Evolutionary conservation across 2,329 filamentous ascomycete species (phyloP).

Genomic region (Parastagonospora nodorum): DNA sequence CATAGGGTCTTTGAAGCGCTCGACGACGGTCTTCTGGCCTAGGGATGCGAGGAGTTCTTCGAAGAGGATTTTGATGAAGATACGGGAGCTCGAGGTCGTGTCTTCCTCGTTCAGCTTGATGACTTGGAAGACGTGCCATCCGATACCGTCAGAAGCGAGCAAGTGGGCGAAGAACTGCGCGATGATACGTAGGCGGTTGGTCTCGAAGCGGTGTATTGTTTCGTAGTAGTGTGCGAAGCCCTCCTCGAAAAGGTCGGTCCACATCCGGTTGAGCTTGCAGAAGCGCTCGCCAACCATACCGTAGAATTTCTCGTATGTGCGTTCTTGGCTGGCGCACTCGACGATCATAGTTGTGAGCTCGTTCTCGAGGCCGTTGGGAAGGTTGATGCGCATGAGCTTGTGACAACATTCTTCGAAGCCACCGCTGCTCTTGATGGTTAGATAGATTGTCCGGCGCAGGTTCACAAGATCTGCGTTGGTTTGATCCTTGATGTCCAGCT

Average conservation of each 20-base stretch:
- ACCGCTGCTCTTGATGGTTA: conserved; percentile 96
- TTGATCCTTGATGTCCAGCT: conserved; percentile 96
- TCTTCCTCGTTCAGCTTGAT: conserved; percentile 96
- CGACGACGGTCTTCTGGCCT: conserved; percentile 78
- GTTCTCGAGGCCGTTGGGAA: conserved; percentile 83
- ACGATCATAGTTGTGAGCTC: conserved; percentile 97
- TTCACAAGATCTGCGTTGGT: conserved; percentile 96
- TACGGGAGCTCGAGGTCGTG: conserved; percentile 93
- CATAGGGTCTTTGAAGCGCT: conserved; percentile 74
- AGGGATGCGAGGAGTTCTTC: conserved; percentile 88
- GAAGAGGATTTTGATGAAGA: conserved; percentile 98
- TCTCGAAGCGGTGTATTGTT: conserved; percentile 96
- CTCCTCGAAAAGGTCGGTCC: conserved; percentile 90
- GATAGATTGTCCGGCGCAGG: conserved; percentile 89
- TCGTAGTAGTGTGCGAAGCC: conserved; percentile 93
- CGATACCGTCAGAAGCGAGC: conserved; percentile 83
- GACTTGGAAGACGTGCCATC: conserved; percentile 85
- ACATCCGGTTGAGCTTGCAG: conserved; percentile 92
- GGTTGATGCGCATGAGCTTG: conserved; percentile 86
- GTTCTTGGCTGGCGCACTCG: conserved; percentile 94
- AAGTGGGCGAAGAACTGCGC: conserved; percentile 94
- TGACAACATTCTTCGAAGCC: conserved; percentile 97
- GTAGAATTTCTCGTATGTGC: conserved; percentile 97
- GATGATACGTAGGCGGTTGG: conserved; percentile 91
- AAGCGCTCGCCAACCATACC: conserved; percentile 93